Evolutionary conservation across 2,329 filamentous ascomycete species (phyloP).

Genomic region (Penicillium brevicompactum): DNA sequence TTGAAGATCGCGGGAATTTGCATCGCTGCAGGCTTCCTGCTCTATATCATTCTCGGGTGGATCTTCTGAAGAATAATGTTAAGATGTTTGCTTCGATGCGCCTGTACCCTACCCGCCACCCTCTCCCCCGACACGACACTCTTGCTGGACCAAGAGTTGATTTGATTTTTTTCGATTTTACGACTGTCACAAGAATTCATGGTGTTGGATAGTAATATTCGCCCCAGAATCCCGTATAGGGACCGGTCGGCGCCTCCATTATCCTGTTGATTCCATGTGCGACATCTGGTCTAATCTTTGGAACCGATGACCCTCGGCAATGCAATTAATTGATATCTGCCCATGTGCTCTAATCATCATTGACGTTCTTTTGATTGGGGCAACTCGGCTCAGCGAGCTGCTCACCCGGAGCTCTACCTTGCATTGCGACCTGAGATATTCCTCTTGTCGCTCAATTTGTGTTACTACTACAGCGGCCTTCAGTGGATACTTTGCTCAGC

Average conservation of each 20-base stretch:
- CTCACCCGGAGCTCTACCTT: neutral
- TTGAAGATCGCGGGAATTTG: slow-evolving; percentile 86
- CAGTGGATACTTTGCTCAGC: slow-evolving; percentile 15
- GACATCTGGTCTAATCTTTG: neutral
- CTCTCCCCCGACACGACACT: slow-evolving; percentile 5
- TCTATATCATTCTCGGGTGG: slow-evolving; percentile 73
- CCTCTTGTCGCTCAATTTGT: neutral
- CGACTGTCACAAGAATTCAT: neutral
- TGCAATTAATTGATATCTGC: neutral
- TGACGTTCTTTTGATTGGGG: slow-evolving; percentile 2
- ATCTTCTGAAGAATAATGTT: slow-evolving; percentile 49
- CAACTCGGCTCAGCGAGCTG: neutral
- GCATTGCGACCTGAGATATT: slow-evolving; percentile 1
- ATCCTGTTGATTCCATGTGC: neutral
- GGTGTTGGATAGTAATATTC: neutral
- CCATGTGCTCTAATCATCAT: neutral
- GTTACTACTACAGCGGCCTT: slow-evolving; percentile 9
- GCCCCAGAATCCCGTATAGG: too few relatives aligned
- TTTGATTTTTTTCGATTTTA: neutral
- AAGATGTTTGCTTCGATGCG: neutral
- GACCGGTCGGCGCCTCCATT: neutral
- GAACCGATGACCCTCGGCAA: neutral
- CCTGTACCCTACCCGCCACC: neutral
- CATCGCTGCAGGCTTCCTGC: slow-evolving; percentile 68
- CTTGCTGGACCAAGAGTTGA: slow-evolving; percentile 24